Evolutionary conservation across 2,329 filamentous ascomycete species (phyloP).

Genomic region (Xylaria polymorpha): DNA sequence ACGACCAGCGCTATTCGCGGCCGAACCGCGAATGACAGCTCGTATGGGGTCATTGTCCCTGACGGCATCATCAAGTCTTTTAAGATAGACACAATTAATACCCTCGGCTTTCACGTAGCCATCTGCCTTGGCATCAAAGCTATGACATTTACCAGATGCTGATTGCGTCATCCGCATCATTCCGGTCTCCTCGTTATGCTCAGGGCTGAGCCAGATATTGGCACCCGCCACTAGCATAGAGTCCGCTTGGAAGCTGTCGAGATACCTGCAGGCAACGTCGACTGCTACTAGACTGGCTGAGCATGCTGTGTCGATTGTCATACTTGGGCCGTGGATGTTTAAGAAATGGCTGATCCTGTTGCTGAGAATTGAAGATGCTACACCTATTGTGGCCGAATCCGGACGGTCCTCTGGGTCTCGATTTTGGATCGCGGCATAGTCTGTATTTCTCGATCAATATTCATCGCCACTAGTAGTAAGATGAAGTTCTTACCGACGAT

Average conservation of each 20-base stretch:
- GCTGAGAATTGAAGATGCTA: slow-evolving; percentile 43
- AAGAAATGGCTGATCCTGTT: slow-evolving; percentile 52
- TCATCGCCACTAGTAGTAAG: not conserved
- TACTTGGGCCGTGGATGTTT: slow-evolving; percentile 49
- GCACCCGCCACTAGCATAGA: slow-evolving; percentile 33
- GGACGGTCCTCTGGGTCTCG: slow-evolving; percentile 38
- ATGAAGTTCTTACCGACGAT: slow-evolving; percentile 20
- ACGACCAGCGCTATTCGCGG: slow-evolving; percentile 20
- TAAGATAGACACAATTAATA: slow-evolving; percentile 20
- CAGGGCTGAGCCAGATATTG: slow-evolving; percentile 36
- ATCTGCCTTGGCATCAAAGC: slow-evolving; percentile 33
- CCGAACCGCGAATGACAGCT: slow-evolving; percentile 21
- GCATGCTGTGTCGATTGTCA: slow-evolving; percentile 52
- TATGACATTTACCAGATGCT: slow-evolving; percentile 15
- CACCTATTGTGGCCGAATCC: slow-evolving; percentile 44
- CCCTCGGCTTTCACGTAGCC: slow-evolving; percentile 31
- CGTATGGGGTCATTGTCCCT: slow-evolving; percentile 24
- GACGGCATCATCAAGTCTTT: slow-evolving; percentile 26
- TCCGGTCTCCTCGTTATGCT: slow-evolving; percentile 24
- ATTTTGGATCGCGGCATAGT: slow-evolving; percentile 22
- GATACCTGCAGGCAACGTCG: slow-evolving; percentile 41
- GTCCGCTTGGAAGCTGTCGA: slow-evolving; percentile 36
- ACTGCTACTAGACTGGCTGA: slow-evolving; percentile 49
- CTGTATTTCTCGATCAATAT: slow-evolving; percentile 2
- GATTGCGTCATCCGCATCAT: slow-evolving; percentile 24